Evolutionary conservation across 768 basidiomycete species (phyloP).

Genomic region (Omphalotus guepiniiformis): DNA sequence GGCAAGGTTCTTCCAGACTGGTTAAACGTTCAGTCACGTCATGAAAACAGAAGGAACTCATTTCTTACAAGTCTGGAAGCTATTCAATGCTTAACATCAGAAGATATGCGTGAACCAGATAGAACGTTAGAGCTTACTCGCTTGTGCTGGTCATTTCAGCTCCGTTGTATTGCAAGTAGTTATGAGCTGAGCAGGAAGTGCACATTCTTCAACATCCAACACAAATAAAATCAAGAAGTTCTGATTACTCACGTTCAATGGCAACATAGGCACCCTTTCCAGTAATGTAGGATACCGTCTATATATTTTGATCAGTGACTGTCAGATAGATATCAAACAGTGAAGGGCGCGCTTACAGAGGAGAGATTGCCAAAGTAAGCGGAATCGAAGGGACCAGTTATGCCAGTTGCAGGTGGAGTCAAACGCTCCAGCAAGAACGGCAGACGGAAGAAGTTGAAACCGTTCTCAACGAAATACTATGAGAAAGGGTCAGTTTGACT

Average conservation of each 20-base stretch:
- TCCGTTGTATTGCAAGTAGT: conserved; percentile 57
- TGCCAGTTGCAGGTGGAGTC: conserved; percentile 45
- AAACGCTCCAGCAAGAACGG: conserved; percentile 58
- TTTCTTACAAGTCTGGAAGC: conserved; percentile 47
- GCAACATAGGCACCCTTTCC: conserved; percentile 52
- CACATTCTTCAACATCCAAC: not conserved
- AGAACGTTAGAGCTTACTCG: conserved; percentile 29
- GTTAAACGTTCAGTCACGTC: not conserved
- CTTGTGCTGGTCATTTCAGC: conserved; percentile 44
- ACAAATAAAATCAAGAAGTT: not conserved
- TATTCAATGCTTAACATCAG: conserved; percentile 14
- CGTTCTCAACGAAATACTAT: conserved; percentile 51
- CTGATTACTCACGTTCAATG: conserved; percentile 54
- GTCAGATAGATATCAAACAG: not conserved
- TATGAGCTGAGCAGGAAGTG: conserved; percentile 40
- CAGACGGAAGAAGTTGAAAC: conserved; percentile 61
- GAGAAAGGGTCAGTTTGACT: conserved; percentile 19
- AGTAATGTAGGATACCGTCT: conserved; percentile 60
- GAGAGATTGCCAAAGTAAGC: conserved; percentile 50
- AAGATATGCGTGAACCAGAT: not conserved
- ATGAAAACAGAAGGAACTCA: not conserved
- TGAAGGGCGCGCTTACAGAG: conserved; percentile 25
- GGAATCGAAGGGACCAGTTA: conserved; percentile 49
- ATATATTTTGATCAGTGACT: not conserved
- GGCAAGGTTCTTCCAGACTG: conserved; percentile 58